A percentile compares a stretch with the other conserved stretches of the same genome.
These are phyloP conservation scores for Bolboschoenoplectus hybrid DNA, from an alignment of 202 grass and related monocot genomes.

Conservation along the genomic window DNA sequence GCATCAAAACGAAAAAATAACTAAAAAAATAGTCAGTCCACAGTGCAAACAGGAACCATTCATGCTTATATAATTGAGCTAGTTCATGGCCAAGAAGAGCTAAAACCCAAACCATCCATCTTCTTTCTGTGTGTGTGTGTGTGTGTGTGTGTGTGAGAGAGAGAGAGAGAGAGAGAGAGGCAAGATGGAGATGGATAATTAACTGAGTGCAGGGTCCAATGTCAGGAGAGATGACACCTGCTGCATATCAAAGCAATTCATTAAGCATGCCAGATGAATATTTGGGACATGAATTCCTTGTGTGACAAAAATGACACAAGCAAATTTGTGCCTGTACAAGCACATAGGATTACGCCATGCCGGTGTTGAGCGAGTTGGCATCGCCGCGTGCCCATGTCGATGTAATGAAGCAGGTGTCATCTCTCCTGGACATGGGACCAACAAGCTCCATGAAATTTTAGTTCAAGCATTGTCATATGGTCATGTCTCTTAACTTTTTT, in stretches of 20 bases:
- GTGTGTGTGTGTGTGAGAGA: background rate
- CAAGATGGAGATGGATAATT: background rate
- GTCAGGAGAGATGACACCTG: slow-evolving; percentile 37
- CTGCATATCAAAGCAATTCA: background rate
- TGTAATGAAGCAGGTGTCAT: slow-evolving; percentile 24
- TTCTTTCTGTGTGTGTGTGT: background rate
- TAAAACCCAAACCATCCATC: background rate
- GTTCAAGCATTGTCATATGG: background rate
- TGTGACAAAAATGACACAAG: background rate
- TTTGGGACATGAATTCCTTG: background rate
- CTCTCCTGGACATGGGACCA: slow-evolving; percentile 22
- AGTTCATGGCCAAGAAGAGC: background rate
- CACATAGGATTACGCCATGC: background rate
- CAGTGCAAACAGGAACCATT: background rate
- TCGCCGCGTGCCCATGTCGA: background rate
- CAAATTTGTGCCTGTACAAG: background rate
- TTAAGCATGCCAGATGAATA: background rate
- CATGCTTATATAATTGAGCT: slow-evolving; percentile 1
- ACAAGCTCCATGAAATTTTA: background rate
- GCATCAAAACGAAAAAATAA: background rate
- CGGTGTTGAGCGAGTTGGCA: background rate
- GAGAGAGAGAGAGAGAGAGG: background rate
- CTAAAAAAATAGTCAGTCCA: background rate
- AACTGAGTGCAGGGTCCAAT: background rate
- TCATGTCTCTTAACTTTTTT: background rate